phyloP scores from a whole-genome alignment of 345 rosid genomes.

The Salix arbutifolia region DNA sequence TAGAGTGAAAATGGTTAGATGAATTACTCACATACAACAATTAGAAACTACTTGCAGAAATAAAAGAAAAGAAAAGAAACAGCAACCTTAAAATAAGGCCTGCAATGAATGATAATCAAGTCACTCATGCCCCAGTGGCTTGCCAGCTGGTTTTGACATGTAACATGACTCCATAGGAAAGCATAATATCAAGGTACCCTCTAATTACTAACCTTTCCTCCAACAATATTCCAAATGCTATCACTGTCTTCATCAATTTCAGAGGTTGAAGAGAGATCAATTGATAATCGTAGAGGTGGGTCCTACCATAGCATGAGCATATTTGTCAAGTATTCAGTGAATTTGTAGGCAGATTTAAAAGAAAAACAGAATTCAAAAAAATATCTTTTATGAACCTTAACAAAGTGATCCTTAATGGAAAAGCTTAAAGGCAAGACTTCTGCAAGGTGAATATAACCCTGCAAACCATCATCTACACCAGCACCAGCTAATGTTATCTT shows the following conservation, averaged over 20 bases:
- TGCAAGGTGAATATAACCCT: constrained; percentile 53
- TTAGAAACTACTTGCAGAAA: neutral
- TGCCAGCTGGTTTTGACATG: neutral
- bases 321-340: neutral
- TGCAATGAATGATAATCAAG: neutral
- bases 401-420: constrained; percentile 40
- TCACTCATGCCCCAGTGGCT: neutral
- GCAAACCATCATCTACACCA: constrained; percentile 44
- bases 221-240: constrained; percentile 73
- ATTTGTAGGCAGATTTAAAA: neutral
- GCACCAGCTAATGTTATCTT: constrained; percentile 44
- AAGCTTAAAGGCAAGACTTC: constrained; percentile 41
- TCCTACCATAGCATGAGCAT: constrained; percentile 41
- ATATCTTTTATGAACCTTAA: constrained; percentile 33
- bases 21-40: neutral
- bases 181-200: neutral
- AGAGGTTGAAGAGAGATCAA: constrained; percentile 52
- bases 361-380: constrained; percentile 2
- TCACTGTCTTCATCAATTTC: constrained; percentile 62
- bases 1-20: neutral
- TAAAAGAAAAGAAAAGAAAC: neutral
- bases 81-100: neutral
- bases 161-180: neutral
- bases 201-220: constrained; percentile 59
- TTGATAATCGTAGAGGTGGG: constrained; percentile 55